Base-by-base conservation (phyloP, 345 rosid genomes). In the Boechera stricta region DNA sequence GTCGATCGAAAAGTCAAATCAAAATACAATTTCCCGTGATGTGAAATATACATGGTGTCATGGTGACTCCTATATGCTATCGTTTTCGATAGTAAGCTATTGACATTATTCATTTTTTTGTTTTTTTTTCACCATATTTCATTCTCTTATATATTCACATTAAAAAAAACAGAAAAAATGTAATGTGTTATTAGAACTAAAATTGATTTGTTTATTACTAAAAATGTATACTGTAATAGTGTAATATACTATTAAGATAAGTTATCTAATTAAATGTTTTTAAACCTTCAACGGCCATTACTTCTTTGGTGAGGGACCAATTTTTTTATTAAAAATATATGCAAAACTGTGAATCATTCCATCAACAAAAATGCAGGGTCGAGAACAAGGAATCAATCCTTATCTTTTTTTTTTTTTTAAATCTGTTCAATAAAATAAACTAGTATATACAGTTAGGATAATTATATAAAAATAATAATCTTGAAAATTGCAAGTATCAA, bases 21-120 rank as follows among this genome's bases (percentile, higher is more conserved):
- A 71, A 41, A 47, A 16, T 77, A 56, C 72, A 71, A 71, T 71
- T 77, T 71, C 72, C 72, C 67, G 67, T 77, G 76, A 77, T 58
- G 76, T 77, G 72, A 77, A 77, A 71, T 77, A 21, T 71, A 56
- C 67, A 56, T 56, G 57, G 59, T 33, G 67, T 45, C 72, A 55
- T 55, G 58, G 60, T 33, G 55, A 77, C 31, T 77, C 76, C 76
- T 64, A 70, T 77, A 64, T 68, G 52, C 51, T 77, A 70, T 76
- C 32, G 13, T 61, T 76, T 59, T 10, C 39, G n/a, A 76, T 69
- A 42, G 53, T 67, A 38, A 32, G 56, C 63, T 76, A 31, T 67
- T 41, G 51, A 7, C 26, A 57, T 28, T 54, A 66, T 54, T 10
- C 33, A 33, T 55, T 33, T 21, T 0, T 18, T 21, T 44, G 8